Base-by-base conservation (phyloP, 1,139 yeast species). In the Saccharomyces hybrid region DNA sequence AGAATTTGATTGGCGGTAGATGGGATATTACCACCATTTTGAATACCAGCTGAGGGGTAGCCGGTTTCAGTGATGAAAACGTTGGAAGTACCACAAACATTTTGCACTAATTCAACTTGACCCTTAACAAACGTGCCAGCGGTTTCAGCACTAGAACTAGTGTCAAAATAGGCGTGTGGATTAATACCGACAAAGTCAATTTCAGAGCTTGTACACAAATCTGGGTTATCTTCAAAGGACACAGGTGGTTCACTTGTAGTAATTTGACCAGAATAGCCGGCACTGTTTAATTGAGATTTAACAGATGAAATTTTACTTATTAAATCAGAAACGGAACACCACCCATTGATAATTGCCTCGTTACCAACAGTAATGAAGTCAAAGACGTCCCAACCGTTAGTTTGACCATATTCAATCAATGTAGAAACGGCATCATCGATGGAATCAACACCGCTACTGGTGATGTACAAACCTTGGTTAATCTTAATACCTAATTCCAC, bases 191-290 rank as follows among this genome's bases (percentile, higher is more conserved):
- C 89, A 62, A 86, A 80, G 70, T 88, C 96, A 59, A 87, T 78
- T 34, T 75, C 86, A 19, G 88, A 79, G 27, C 73, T 70, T 0
- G 82, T 78, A 74, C 97, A 90, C 63, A 90, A 77, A 23, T 71
- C 71, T 8, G 96, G 89, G 67, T 86, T 62, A 52, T 74, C 70
- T 65, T 80, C 79, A 70, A 78, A 89, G 14, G 83, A 72, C n/a
- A 80, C 85, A 19, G 97, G 95, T 52, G 96, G 96, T 70, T 90
- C 97, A 52, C 96, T 82, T 28, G 96, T 89, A 31, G 95, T 83
- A 47, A 90, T 77, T 55, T 75, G 66, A 51, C 97, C 97, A n/a
- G 74, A 69, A 73, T 83, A 90, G 25, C 97, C 97, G 27, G 88
- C 91, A 52, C 68, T 70, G 55, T 74, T 68, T 57, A 90, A 78